phyloP scores from a whole-genome alignment of 2,329 filamentous ascomycete genomes.

The Paecilomyces variotii region DNA sequence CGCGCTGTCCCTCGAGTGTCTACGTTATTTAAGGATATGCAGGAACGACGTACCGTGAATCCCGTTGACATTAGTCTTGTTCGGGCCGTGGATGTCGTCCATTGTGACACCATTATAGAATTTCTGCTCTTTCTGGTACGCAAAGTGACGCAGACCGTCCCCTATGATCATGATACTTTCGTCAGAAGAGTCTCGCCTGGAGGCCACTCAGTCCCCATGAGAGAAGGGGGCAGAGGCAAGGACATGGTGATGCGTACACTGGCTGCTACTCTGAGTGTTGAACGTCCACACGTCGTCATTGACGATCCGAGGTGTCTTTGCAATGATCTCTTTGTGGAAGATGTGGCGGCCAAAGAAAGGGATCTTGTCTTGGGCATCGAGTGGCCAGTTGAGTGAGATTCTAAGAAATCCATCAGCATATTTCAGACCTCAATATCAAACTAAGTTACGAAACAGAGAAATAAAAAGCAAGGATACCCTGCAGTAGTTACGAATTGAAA shows the following conservation, averaged over 20 bases:
- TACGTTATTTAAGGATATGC: background rate
- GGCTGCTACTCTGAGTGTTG: slow-evolving; percentile 51
- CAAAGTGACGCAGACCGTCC: slow-evolving; percentile 11
- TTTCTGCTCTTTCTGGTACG: slow-evolving; percentile 7
- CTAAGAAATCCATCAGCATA: slow-evolving; percentile 17
- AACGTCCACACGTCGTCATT: slow-evolving; percentile 56
- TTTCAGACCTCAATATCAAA: background rate
- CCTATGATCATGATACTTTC: background rate
- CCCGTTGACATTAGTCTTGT: slow-evolving; percentile 6
- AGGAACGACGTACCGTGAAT: slow-evolving; percentile 7
- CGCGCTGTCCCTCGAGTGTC: background rate
- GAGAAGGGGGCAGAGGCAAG: background rate
- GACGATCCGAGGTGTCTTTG: slow-evolving; percentile 44
- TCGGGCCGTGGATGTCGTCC: slow-evolving; percentile 10
- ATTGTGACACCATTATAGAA: slow-evolving; percentile 11
- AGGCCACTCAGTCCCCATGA: background rate
- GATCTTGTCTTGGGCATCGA: slow-evolving; percentile 46
- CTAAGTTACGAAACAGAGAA: background rate
- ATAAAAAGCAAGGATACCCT: background rate
- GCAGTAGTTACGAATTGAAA: too few relatives aligned
- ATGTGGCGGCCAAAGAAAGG: slow-evolving; percentile 50
- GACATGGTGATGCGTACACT: slow-evolving; percentile 28
- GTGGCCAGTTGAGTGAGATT: slow-evolving; percentile 53
- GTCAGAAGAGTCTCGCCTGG: background rate
- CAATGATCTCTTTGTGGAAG: slow-evolving; percentile 48